These are phyloP conservation scores for Raddia distichophylla DNA, from an alignment of 176 grass and related monocot genomes.

Conservation along the genomic window DNA sequence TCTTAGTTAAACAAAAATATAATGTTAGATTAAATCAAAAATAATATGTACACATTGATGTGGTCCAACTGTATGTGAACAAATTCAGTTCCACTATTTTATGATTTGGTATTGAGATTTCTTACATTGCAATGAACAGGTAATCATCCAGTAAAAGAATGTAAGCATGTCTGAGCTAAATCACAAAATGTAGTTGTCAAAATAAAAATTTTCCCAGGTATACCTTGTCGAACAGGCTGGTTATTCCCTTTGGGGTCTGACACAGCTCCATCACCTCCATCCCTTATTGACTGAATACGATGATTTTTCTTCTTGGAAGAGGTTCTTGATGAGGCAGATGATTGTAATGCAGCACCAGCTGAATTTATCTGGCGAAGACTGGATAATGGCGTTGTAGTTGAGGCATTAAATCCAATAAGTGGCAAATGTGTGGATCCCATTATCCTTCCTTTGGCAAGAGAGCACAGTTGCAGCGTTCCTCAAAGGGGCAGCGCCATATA, in stretches of 20 bases:
- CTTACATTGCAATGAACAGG: constrained; percentile 1
- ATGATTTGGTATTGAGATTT: not conserved
- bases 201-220: not conserved
- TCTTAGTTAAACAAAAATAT: not conserved
- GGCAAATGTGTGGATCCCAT: constrained; percentile 49
- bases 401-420: constrained; percentile 35
- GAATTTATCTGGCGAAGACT: constrained; percentile 47
- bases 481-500: constrained; percentile 44
- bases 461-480: constrained; percentile 35
- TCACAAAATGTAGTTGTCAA: not conserved
- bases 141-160: constrained; percentile 5
- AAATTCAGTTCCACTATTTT: not conserved
- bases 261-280: constrained; percentile 44
- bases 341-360: constrained; percentile 34
- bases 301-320: constrained; percentile 35
- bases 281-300: constrained; percentile 42
- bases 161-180: not conserved
- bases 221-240: constrained; percentile 52
- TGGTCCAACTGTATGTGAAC: constrained; percentile 11
- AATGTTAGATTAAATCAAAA: not conserved
- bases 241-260: constrained; percentile 48
- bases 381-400: constrained; percentile 35
- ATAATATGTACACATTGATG: not conserved
- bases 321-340: constrained; percentile 31
- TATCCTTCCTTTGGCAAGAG: not conserved